Conservation (phyloP, 1,284 basidiomycete genomes). For the Papiliotrema nemorosa region DNA sequence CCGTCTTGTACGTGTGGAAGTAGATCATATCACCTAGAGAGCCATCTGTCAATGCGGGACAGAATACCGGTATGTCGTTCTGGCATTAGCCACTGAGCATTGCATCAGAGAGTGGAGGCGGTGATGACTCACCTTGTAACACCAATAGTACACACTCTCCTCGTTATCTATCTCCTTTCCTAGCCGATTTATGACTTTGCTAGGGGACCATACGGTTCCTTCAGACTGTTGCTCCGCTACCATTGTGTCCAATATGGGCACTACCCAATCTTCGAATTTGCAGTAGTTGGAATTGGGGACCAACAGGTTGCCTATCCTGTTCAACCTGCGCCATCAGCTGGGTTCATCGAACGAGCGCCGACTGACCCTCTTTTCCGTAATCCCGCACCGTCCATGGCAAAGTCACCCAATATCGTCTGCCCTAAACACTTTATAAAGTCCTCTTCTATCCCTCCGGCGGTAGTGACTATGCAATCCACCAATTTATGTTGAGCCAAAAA, state of each 20-base stretch:
- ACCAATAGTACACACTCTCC: constrained; percentile 98
- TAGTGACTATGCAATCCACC: constrained; percentile 87
- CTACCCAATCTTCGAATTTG: constrained; percentile 98
- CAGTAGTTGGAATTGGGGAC: constrained; percentile 99
- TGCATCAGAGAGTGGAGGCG: neutral
- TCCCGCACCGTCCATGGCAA: constrained; percentile 84
- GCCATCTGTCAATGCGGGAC: constrained; percentile 95
- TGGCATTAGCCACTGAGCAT: constrained; percentile 44
- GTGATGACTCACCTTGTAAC: constrained; percentile 75
- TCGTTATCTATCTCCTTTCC: constrained; percentile 97
- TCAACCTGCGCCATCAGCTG: constrained; percentile 56
- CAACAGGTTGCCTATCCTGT: constrained; percentile 95
- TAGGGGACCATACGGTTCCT: constrained; percentile 74
- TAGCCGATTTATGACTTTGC: constrained; percentile 81
- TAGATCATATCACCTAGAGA: constrained; percentile 99
- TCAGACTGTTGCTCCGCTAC: constrained; percentile 70
- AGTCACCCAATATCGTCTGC: constrained; percentile 91
- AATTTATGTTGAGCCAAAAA: constrained; percentile 93
- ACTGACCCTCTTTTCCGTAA: constrained; percentile 70
- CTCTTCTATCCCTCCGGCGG: constrained; percentile 97
- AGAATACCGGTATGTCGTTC: constrained; percentile 99
- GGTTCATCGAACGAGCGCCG: neutral
- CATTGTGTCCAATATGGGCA: constrained; percentile 89
- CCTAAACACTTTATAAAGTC: constrained; percentile 99
- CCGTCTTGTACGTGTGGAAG: constrained; percentile 90